phyloP scores from a whole-genome alignment of 2,329 filamentous ascomycete genomes.

The Calonectria crousiana region DNA sequence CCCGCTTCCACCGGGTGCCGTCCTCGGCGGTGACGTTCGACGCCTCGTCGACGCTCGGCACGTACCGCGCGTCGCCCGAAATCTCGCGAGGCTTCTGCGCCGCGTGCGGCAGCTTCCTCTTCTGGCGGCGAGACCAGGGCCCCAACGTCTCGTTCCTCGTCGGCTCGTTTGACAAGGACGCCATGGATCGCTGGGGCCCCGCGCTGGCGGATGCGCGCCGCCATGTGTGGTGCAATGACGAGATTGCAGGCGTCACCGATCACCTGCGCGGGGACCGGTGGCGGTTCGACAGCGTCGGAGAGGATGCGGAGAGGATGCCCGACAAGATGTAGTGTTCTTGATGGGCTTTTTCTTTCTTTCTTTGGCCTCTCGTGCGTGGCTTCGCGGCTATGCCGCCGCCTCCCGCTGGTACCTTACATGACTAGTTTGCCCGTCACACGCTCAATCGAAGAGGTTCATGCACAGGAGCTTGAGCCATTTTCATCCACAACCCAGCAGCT shows the following conservation, averaged over 20 bases:
- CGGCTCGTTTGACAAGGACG: background rate
- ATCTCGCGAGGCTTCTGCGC: slow-evolving; percentile 7
- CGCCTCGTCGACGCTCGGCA: background rate
- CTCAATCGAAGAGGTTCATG: background rate
- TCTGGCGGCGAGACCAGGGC: slow-evolving; percentile 3
- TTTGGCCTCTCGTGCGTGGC: background rate
- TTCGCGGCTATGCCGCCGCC: background rate
- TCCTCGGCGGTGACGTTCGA: background rate
- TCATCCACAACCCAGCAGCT: background rate
- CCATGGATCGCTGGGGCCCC: slow-evolving; percentile 1
- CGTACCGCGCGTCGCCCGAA: background rate
- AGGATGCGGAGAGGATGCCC: background rate
- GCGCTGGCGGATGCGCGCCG: background rate
- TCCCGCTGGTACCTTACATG: background rate
- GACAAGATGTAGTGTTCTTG: background rate
- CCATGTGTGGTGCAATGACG: slow-evolving; percentile 5
- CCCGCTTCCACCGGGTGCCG: background rate
- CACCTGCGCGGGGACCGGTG: background rate
- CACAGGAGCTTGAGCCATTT: background rate
- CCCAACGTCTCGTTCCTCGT: slow-evolving; percentile 5
- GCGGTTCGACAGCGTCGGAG: slow-evolving; percentile 1
- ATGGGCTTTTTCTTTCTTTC: no score
- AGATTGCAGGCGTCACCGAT: slow-evolving; percentile 6
- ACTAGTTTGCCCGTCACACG: background rate
- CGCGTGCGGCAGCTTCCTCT: background rate